A percentile compares a stretch with the other conserved stretches of the same genome.
phyloP scores from a whole-genome alignment of 441 rosid species.

The Euphorbia celastroides region DNA sequence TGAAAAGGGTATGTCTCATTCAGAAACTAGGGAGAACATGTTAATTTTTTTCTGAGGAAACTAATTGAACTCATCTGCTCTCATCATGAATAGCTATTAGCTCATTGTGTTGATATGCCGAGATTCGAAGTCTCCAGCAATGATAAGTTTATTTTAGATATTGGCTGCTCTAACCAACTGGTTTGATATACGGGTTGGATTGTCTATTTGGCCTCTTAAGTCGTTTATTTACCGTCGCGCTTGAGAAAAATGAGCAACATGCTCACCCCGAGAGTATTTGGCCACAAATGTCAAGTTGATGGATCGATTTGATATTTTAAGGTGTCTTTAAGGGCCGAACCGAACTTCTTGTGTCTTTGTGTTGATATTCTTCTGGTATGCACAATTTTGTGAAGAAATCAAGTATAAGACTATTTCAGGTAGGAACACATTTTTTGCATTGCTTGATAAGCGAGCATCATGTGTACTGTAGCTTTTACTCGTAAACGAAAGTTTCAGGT shows the following conservation, averaged over 20 bases:
- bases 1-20: constrained; percentile 10
- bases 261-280: not conserved
- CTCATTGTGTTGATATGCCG: not conserved
- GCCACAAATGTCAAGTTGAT: not conserved
- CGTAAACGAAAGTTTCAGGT: not conserved
- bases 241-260: no score
- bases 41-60: not conserved
- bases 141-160: not conserved
- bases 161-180: not conserved
- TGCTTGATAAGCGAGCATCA: not conserved
- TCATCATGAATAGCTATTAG: not conserved
- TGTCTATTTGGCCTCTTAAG: not conserved
- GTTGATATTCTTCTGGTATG: not conserved
- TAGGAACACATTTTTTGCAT: not conserved
- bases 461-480: not conserved
- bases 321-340: no score
- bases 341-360: no score
- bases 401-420: not conserved
- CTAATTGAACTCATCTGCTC: not conserved
- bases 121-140: not conserved
- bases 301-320: not conserved
- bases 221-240: no score
- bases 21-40: not conserved
- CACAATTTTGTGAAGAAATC: not conserved
- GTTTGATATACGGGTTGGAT: not conserved